phyloP scores from a whole-genome alignment of 257 asterid species.

The Nicotiana tabacum region DNA sequence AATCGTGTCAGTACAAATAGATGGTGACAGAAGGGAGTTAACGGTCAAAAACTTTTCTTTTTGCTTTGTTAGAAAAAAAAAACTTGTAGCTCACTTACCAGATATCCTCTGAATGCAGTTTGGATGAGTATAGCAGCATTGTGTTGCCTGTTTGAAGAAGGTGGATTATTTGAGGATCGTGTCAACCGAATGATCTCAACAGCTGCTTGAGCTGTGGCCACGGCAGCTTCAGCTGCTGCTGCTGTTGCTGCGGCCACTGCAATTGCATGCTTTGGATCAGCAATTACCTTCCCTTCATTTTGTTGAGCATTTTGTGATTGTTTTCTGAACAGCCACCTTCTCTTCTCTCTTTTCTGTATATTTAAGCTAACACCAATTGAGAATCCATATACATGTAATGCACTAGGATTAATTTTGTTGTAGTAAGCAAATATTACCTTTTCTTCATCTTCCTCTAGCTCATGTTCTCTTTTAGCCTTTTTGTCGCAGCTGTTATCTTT shows the following conservation, averaged over 20 bases:
- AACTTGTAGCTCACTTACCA: constrained; percentile 25
- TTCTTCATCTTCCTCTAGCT: constrained; percentile 42
- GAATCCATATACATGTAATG: background rate
- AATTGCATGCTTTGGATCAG: constrained; percentile 68
- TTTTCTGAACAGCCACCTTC: constrained; percentile 79
- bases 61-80: background rate
- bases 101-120: constrained; percentile 75
- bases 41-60: background rate
- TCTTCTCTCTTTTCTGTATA: constrained; percentile 62
- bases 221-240: constrained; percentile 81
- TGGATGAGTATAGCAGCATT: constrained; percentile 73
- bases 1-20: background rate
- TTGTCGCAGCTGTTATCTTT: constrained; percentile 50
- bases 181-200: constrained; percentile 67
- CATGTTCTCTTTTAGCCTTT: constrained; percentile 54
- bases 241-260: constrained; percentile 72
- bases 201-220: constrained; percentile 69
- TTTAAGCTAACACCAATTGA: background rate
- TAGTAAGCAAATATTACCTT: constrained; percentile 28
- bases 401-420: background rate
- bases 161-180: constrained; percentile 25
- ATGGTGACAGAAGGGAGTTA: background rate
- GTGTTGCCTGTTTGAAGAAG: constrained; percentile 33
- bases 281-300: constrained; percentile 19
- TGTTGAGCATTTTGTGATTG: constrained; percentile 24